Conservation (phyloP, 164 flowering plant species). For the Macadamia integrifolia region DNA sequence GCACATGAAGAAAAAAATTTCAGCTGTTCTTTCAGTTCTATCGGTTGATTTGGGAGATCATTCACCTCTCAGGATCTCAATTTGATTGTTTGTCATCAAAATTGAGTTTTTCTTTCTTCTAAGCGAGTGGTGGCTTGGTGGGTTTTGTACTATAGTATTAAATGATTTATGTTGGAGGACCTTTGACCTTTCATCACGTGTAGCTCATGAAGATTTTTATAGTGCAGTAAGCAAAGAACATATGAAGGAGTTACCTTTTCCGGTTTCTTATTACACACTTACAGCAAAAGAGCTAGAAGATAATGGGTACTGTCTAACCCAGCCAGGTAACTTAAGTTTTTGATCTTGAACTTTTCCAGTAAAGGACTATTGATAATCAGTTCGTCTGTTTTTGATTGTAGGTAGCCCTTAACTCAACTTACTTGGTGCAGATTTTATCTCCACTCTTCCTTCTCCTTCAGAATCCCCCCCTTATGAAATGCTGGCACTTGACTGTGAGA, state of each 20-base stretch:
- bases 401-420: background rate
- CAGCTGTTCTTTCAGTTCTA: too few relatives aligned
- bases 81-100: too few relatives aligned
- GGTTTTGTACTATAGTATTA: too few relatives aligned
- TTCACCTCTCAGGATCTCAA: too few relatives aligned
- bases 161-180: too few relatives aligned
- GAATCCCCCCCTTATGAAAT: constrained; percentile 58
- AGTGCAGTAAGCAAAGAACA: background rate
- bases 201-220: too few relatives aligned
- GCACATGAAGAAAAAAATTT: too few relatives aligned
- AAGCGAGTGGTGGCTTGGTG: too few relatives aligned
- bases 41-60: too few relatives aligned
- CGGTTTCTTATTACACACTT: constrained; percentile 79
- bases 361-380: background rate
- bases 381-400: constrained; percentile 1
- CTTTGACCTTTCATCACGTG: too few relatives aligned
- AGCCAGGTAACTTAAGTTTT: constrained; percentile 40
- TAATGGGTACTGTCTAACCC: constrained; percentile 58
- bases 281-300: constrained; percentile 75
- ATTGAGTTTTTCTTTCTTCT: too few relatives aligned
- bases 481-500: constrained; percentile 94
- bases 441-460: constrained; percentile 67
- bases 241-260: constrained; percentile 62
- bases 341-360: background rate
- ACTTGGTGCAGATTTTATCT: constrained; percentile 52